These are phyloP conservation scores for Exserohilum turcica DNA, from an alignment of 2,329 filamentous ascomycete genomes.

Conservation along the genomic window DNA sequence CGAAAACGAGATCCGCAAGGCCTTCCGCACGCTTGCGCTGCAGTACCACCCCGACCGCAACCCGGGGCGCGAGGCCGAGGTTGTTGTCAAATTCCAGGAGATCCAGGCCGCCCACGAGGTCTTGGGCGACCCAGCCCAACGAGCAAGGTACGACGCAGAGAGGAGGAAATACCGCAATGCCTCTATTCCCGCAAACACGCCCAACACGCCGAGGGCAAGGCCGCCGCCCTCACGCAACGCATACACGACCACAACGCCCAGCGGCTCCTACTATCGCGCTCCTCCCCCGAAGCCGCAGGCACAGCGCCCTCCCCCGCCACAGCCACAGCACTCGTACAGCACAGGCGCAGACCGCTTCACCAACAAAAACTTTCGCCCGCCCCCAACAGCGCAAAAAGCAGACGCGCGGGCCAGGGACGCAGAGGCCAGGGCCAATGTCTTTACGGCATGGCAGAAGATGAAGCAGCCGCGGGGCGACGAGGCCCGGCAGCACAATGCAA, in stretches of 20 bases:
- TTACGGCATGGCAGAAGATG: constrained; percentile 58
- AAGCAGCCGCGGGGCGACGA: constrained; percentile 45
- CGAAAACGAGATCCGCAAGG: constrained; percentile 78
- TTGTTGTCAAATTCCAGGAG: constrained; percentile 80
- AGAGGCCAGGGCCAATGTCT: constrained; percentile 51
- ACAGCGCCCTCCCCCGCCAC: constrained; percentile 33
- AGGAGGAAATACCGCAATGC: constrained; percentile 53
- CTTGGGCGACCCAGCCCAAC: constrained; percentile 63
- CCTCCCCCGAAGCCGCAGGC: constrained; percentile 37
- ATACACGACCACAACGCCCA: constrained; percentile 47
- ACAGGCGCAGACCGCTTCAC: constrained; percentile 54
- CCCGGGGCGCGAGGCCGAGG: constrained; percentile 78
- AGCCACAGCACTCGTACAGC: constrained; percentile 37
- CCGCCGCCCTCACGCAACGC: constrained; percentile 53
- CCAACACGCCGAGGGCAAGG: constrained; percentile 48
- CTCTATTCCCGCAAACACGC: constrained; percentile 44
- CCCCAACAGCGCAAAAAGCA: constrained; percentile 42
- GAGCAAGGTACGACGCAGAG: constrained; percentile 67
- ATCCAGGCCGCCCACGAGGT: constrained; percentile 88
- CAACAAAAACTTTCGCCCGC: constrained; percentile 48
- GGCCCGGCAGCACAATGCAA: constrained; percentile 29
- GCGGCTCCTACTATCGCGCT: constrained; percentile 40
- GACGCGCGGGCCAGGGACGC: constrained; percentile 44
- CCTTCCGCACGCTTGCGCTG: constrained; percentile 82
- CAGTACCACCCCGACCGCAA: constrained; percentile 91